Evolutionary conservation across 2,329 filamentous ascomycete species (phyloP), one percentile per base, ranked within the genome.

Genomic region (Cercospora zeae-maydis): DNA sequence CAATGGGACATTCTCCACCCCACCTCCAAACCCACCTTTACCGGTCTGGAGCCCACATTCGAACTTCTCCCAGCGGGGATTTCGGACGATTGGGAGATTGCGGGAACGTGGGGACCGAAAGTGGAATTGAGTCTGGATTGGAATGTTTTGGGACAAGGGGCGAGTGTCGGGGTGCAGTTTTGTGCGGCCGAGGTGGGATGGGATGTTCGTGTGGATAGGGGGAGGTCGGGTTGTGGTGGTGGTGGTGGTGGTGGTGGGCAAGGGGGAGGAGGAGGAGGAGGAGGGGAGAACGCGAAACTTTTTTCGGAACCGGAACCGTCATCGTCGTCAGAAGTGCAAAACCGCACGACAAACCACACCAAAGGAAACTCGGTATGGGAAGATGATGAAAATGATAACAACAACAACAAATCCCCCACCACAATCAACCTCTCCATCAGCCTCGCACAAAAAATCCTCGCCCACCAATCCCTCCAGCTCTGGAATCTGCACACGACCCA

Each of bases 371-470:
- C n/a, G n/a, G n/a, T n/a, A n/a, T n/a, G 3, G 6, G 24, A 27
- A 27, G 6, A 27, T 3, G 24, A 27, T 3, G 24, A 27, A 27
- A 6, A 27, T 3, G 3, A 27, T 6, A 6, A 27, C 24, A 6
- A 3, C 24, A 6, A 27, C 24, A 6, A 27, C 24, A 27, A 3
- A 6, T 27, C 24, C 3, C 3, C 36, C 36, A 39, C 8, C 3
- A 39, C 11, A 36, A 14, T 14, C 34, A 14, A 36, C 36, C 47
- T 52, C 47, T 21, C 13, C 9, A 21, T 63, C 7, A 30, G 52
- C 4, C 53, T 63, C 24, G 31, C 42, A 1, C 62, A 63, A 53
- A 51, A 60, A 11, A 59, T 63, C 16, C 16, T 59, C 11, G 62
- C 62, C 11, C 27, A 24, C 16, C 39, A 60, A 37, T 60, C 62